Conservation (phyloP, 805 yeast species). For the Cyberlindnera misumaiensis region DNA sequence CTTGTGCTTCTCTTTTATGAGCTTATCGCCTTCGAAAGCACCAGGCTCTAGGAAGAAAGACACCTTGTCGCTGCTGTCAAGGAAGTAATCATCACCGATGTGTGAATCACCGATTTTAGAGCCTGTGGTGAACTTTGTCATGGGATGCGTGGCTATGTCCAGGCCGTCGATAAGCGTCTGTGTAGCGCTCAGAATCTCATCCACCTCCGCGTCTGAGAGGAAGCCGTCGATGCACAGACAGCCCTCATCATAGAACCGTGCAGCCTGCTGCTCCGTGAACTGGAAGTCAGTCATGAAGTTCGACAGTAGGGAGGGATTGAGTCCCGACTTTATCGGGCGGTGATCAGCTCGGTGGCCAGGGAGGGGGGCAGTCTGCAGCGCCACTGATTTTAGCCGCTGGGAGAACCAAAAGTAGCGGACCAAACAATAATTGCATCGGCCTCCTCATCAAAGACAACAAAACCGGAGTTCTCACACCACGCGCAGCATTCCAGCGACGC, state of each 20-base stretch:
- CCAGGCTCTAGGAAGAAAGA: constrained; percentile 66
- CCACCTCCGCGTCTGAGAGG: constrained; percentile 36
- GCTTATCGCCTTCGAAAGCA: constrained; percentile 49
- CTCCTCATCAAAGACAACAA: no score
- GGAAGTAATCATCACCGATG: constrained; percentile 67
- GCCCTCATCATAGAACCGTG: constrained; percentile 47
- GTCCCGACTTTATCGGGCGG: no score
- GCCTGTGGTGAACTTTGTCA: constrained; percentile 62
- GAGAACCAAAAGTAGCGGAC: no score
- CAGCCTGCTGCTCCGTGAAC: constrained; percentile 36
- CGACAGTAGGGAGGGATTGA: no score
- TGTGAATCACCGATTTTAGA: constrained; percentile 41
- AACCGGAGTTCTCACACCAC: no score
- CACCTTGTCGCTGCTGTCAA: constrained; percentile 62
- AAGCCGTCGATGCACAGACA: constrained; percentile 54
- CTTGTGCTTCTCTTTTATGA: constrained; percentile 43
- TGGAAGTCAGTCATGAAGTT: constrained; percentile 1
- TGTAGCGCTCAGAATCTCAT: constrained; percentile 35
- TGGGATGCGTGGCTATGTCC: constrained; percentile 53
- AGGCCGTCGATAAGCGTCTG: constrained; percentile 39
- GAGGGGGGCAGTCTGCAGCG: no score
- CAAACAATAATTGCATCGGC: no score
- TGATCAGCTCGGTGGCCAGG: no score
- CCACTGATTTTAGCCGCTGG: no score
- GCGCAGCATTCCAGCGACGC: no score